Base-by-base conservation (phyloP, 2,329 filamentous ascomycete species). In the Madurella fahalii region DNA sequence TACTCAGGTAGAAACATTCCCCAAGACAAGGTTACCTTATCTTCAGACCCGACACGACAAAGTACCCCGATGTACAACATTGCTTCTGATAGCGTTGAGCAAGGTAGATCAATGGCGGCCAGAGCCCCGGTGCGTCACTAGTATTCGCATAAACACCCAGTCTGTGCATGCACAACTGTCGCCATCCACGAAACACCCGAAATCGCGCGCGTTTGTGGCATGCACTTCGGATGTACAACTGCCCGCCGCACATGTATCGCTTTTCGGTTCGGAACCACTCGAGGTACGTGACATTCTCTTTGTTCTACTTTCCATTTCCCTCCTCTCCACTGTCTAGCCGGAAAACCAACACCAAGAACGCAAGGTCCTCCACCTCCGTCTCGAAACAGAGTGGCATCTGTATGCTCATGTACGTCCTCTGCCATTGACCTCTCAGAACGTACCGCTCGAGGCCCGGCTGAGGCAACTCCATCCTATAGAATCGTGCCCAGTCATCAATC, bases 401-500 rank as follows among this genome's bases (percentile, higher is more conserved):
- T 61, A 62, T 34, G 49, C 55, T 58, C 61, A 59, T 63, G 59
- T 63, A 58, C 58, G 54, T 50, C 18, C 58, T 52, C 53, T 52
- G 41, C 43, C 53, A 45, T 61, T 53, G 59, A 54, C 59, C 62
- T 63, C 61, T 64, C 63, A 63, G 59, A 57, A 52, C 52, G 53
- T 58, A 56, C 50, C 52, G 18, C n/a, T 57, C 41, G 31, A 58
- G 52, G 47, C 47, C 58, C 61, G 61, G 59, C 53, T 58, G 62
- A 60, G 57, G 50, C 54, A 54, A 50, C 53, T 56, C 57, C 51
- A 57, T 63, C 72, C 72, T 74, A 72, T 74, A 57, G 68, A 65
- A 70, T 58, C 58, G 59, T 73, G 72, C 72, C 72, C 72, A 71
- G 74, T 74, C 72, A 74, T 71, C 71, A 69, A 64, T 61, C 54